These are phyloP conservation scores for Radiomyces spectabilis DNA, from an alignment of 192 early-diverging fungal genomes.

Conservation along the genomic window DNA sequence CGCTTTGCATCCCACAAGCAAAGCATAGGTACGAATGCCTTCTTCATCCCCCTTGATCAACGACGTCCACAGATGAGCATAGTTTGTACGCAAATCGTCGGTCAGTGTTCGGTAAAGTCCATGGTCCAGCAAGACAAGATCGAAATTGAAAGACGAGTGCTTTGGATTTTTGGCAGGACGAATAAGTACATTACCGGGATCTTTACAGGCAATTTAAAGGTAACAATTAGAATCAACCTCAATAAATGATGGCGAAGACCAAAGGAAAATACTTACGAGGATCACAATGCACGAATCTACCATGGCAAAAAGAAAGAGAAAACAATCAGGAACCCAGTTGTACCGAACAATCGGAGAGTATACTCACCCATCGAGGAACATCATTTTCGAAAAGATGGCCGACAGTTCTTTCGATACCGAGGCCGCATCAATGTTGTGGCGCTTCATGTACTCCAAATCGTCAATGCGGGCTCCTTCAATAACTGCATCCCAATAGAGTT, in stretches of 20 bases:
- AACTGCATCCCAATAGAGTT: constrained; percentile 6
- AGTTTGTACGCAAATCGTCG: constrained; percentile 66
- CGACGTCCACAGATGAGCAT: constrained; percentile 86
- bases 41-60: constrained; percentile 74
- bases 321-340: not conserved
- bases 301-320: not conserved
- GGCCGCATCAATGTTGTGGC: constrained; percentile 62
- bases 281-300: constrained; percentile 78
- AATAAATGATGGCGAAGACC: no score
- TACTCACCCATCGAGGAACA: constrained; percentile 66
- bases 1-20: constrained; percentile 55
- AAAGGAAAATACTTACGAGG: constrained; percentile 45
- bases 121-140: constrained; percentile 82
- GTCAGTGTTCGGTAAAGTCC: constrained; percentile 81
- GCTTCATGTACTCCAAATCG: constrained; percentile 58
- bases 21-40: constrained; percentile 58
- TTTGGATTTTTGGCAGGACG: constrained; percentile 34
- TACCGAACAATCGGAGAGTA: no score
- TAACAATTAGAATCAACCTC: not conserved
- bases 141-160: constrained; percentile 67
- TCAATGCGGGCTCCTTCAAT: constrained; percentile 69
- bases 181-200: constrained; percentile 86
- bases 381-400: constrained; percentile 82
- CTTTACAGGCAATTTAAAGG: not conserved
- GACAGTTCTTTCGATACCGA: constrained; percentile 71